Percentiles rank a stretch among this genome's conserved stretches.
These are phyloP conservation scores for Artemisia tridentata DNA, from an alignment of 129 eudicot genomes.

Conservation along the genomic window DNA sequence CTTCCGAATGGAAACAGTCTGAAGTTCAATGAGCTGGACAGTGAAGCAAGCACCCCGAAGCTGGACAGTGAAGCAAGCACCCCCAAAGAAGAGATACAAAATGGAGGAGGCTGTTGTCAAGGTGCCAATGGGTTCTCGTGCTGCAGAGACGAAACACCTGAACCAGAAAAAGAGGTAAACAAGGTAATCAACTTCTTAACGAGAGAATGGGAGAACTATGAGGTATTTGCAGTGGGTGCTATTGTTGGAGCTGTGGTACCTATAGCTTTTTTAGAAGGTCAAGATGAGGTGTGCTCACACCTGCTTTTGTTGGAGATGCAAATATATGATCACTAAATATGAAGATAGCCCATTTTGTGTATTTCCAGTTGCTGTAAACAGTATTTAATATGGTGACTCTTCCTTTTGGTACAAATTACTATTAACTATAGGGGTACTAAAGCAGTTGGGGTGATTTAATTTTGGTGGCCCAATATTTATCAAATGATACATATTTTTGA, in stretches of 20 bases:
- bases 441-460: too few species aligned
- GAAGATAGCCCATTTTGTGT: too few species aligned
- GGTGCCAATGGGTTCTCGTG: slow-evolving; percentile 70
- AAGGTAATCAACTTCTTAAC: slow-evolving; percentile 19
- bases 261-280: slow-evolving; percentile 59
- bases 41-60: too few species aligned
- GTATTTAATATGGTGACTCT: too few species aligned
- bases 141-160: slow-evolving; percentile 54
- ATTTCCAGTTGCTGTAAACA: too few species aligned
- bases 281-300: slow-evolving; percentile 45
- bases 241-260: slow-evolving; percentile 72
- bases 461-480: too few species aligned
- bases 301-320: too few species aligned
- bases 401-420: too few species aligned
- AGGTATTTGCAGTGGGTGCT: slow-evolving; percentile 57
- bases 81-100: slow-evolving; percentile 30
- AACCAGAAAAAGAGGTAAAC: slow-evolving; percentile 40
- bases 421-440: too few species aligned
- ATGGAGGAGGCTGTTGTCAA: slow-evolving; percentile 71
- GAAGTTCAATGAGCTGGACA: slow-evolving; percentile 35
- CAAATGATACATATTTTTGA: too few species aligned
- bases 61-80: slow-evolving; percentile 40
- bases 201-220: slow-evolving; percentile 61
- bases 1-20: slow-evolving; percentile 40
- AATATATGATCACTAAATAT: too few species aligned